Percentiles rank a stretch among this genome's conserved stretches.
phyloP scores from a whole-genome alignment of 495 filamentous ascomycete species.

The Lindgomyces ingoldianus region DNA sequence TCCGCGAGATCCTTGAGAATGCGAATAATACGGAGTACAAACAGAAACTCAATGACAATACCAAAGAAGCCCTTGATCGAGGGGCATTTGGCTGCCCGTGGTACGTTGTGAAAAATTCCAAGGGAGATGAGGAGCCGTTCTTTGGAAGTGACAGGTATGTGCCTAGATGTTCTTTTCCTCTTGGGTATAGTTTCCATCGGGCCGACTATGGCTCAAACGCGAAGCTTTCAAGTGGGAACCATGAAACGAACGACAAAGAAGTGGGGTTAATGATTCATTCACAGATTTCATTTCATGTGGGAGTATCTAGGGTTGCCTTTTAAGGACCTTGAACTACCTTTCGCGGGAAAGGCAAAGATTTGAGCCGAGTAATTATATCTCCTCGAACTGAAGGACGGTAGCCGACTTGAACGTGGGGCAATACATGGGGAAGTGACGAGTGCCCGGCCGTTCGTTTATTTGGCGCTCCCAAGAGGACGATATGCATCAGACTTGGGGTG shows the following conservation, averaged over 20 bases:
- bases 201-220: background rate
- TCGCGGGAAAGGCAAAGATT: constrained; percentile 32
- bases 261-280: constrained; percentile 1
- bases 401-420: background rate
- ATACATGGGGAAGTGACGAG: background rate
- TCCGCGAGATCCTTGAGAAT: constrained; percentile 54
- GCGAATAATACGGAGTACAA: constrained; percentile 58
- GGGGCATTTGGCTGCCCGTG: constrained; percentile 78
- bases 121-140: constrained; percentile 64
- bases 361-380: constrained; percentile 9
- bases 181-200: constrained; percentile 4
- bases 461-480: no score
- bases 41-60: constrained; percentile 57
- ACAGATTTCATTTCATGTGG: constrained; percentile 40
- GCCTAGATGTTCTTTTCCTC: background rate
- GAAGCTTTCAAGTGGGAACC: constrained; percentile 2
- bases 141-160: constrained; percentile 74
- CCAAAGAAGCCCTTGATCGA: constrained; percentile 57
- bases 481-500: no score
- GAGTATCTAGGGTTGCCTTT: constrained; percentile 44
- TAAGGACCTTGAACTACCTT: constrained; percentile 30
- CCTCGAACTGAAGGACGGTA: background rate
- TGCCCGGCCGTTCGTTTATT: no score
- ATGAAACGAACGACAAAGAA: constrained; percentile 2
- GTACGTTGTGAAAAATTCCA: constrained; percentile 66